Conservation (phyloP, 169 alveolate genomes). For the Besnoitia besnoiti region DNA sequence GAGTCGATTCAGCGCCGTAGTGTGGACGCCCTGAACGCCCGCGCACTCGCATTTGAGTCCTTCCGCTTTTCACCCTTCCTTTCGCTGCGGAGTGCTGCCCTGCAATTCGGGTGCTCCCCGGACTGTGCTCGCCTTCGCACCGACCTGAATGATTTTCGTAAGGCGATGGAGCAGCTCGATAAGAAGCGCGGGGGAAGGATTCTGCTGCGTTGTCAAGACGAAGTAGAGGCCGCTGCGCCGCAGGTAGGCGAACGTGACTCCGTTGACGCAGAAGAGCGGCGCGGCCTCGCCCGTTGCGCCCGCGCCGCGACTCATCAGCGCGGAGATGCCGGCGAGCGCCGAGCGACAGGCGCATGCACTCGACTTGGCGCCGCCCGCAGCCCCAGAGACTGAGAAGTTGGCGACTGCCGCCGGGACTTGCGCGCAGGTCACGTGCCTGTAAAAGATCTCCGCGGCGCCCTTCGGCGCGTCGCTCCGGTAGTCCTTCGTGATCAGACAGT, state of each 20-base stretch:
- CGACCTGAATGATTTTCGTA: slow-evolving; percentile 82
- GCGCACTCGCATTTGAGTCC: not conserved
- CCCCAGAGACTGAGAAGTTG: not conserved
- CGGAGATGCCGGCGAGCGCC: not conserved
- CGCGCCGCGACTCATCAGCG: not conserved
- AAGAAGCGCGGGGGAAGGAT: slow-evolving; percentile 92
- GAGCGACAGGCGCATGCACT: not conserved
- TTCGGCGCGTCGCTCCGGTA: slow-evolving; percentile 89
- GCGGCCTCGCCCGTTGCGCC: slow-evolving; percentile 68
- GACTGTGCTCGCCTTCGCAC: not conserved
- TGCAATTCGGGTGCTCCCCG: too few species aligned
- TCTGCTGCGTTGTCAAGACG: slow-evolving; percentile 91
- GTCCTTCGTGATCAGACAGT: slow-evolving; percentile 91
- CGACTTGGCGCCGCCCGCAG: slow-evolving; percentile 67
- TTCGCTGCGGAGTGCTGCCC: not conserved
- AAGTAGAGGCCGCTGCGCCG: slow-evolving; percentile 88
- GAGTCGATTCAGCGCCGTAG: too few species aligned
- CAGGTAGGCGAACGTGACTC: slow-evolving; percentile 86
- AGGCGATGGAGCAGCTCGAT: slow-evolving; percentile 88
- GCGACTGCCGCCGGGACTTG: not conserved
- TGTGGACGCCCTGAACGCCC: too few species aligned
- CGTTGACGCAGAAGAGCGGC: slow-evolving; percentile 84
- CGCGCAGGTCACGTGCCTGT: slow-evolving; percentile 88
- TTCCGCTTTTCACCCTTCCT: not conserved
- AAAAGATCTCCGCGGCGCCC: slow-evolving; percentile 92